Conservation (phyloP, 2,329 filamentous ascomycete species). For the Grosmannia clavigera region DNA sequence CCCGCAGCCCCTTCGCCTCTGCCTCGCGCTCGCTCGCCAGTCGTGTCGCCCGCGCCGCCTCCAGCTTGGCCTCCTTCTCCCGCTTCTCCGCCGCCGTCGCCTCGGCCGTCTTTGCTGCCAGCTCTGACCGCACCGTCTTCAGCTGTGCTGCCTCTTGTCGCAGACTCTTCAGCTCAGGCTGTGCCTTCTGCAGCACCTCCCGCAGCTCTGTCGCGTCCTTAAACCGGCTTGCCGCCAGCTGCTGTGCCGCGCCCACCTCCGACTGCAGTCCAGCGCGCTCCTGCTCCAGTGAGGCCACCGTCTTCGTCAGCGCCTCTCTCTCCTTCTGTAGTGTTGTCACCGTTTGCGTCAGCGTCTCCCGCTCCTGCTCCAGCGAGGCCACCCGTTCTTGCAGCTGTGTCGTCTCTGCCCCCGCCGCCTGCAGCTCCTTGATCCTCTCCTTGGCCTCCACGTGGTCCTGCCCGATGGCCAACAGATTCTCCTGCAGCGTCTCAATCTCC, state of each 20-base stretch:
- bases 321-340: constrained; percentile 54
- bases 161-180: constrained; percentile 71
- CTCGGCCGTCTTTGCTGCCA: constrained; percentile 45
- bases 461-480: constrained; percentile 67
- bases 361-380: constrained; percentile 56
- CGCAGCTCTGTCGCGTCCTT: constrained; percentile 75
- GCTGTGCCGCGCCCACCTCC: constrained; percentile 74
- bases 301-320: constrained; percentile 38
- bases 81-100: constrained; percentile 66
- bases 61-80: constrained; percentile 69
- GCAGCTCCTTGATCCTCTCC: constrained; percentile 59
- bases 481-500: constrained; percentile 73
- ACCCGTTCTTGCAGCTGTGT: constrained; percentile 42
- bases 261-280: constrained; percentile 62
- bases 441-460: constrained; percentile 77
- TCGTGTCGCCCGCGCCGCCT: constrained; percentile 58
- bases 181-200: constrained; percentile 69
- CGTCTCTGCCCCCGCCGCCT: constrained; percentile 46
- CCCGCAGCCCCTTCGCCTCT: constrained; percentile 66
- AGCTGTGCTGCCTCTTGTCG: constrained; percentile 65
- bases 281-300: constrained; percentile 22
- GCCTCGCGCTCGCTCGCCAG: constrained; percentile 60
- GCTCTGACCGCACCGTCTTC: constrained; percentile 62
- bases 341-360: constrained; percentile 37
- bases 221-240: constrained; percentile 76